Evolutionary conservation across 2,329 filamentous ascomycete species (phyloP).

Genomic region (Botryotinia globosa): DNA sequence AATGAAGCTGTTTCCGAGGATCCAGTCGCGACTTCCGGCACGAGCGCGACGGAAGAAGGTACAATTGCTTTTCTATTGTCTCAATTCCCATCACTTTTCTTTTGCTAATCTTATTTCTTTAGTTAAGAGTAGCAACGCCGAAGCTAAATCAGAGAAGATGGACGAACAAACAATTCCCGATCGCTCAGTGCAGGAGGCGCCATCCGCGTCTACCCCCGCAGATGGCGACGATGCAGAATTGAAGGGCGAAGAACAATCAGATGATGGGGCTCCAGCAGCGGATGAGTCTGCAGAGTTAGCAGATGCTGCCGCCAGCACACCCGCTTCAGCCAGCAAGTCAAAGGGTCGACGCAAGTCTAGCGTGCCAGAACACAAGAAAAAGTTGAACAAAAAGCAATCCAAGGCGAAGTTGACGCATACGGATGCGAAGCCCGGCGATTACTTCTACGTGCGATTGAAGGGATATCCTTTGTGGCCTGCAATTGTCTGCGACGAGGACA

Average conservation of each 20-base stretch:
- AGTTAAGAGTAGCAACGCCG: conserved; percentile 25
- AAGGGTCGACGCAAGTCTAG: conserved; percentile 72
- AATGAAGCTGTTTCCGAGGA: conserved; percentile 25
- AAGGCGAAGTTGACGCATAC: conserved; percentile 68
- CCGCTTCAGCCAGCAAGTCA: conserved; percentile 45
- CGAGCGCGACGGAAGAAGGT: conserved; percentile 27
- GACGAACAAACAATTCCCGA: conserved; percentile 29
- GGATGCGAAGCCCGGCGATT: conserved; percentile 84
- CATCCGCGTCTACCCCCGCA: conserved; percentile 27
- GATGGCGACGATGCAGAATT: conserved; percentile 37
- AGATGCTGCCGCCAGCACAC: conserved; percentile 40
- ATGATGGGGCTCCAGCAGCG: conserved; percentile 32
- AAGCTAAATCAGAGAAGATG: conserved; percentile 21
- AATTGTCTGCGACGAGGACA: conserved; percentile 89
- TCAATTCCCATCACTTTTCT: conserved; percentile 17
- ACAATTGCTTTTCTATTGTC: conserved; percentile 24
- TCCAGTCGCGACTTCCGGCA: conserved; percentile 32
- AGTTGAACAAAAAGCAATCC: conserved; percentile 81
- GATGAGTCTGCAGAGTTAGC: conserved; percentile 34
- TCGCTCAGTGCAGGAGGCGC: conserved; percentile 19
- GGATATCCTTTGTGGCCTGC: conserved; percentile 93
- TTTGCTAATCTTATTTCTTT: conserved; percentile 30
- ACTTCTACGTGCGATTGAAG: conserved; percentile 90
- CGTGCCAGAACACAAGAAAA: conserved; percentile 69
- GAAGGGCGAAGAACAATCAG: conserved; percentile 39